Evolutionary conservation across 805 yeast species (phyloP).

Genomic region (Candida anglica): DNA sequence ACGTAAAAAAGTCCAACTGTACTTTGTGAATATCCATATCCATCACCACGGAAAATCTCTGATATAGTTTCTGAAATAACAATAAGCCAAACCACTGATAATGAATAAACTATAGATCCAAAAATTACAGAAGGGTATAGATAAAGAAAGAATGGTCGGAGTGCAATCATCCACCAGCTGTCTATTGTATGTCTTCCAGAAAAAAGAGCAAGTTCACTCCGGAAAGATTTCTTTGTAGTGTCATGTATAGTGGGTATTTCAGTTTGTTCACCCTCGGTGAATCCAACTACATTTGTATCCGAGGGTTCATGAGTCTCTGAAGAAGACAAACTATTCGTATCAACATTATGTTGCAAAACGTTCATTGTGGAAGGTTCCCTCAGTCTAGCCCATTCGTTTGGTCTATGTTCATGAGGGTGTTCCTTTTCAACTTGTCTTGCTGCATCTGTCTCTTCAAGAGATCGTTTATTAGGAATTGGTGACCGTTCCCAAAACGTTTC

Average conservation of each 20-base stretch:
- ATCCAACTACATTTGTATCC: not conserved
- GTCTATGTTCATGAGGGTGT: conserved; percentile 21
- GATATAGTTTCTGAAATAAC: conserved; percentile 56
- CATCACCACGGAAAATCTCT: conserved; percentile 41
- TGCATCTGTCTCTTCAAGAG: conserved; percentile 42
- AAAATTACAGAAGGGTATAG: conserved; percentile 50
- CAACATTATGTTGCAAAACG: conserved; percentile 6
- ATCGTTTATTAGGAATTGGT: conserved; percentile 46
- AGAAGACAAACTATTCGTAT: conserved; percentile 11
- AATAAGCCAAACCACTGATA: conserved; percentile 63
- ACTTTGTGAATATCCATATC: conserved; percentile 43
- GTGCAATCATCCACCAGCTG: conserved; percentile 51
- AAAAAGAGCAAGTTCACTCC: conserved; percentile 34
- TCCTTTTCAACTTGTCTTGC: conserved; percentile 35
- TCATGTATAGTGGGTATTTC: not conserved
- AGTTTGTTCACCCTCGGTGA: not conserved
- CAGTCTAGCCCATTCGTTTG: conserved; percentile 24
- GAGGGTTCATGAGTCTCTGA: conserved; percentile 7
- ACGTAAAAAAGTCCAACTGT: conserved; percentile 52
- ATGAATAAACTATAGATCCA: conserved; percentile 48
- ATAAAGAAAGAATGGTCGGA: conserved; percentile 50
- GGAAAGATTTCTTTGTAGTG: conserved; percentile 14
- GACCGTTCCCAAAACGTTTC: conserved; percentile 63
- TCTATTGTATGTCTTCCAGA: conserved; percentile 50
- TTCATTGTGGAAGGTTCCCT: conserved; percentile 11